Percentiles rank a stretch among this genome's conserved stretches.
phyloP scores from a whole-genome alignment of 1,284 basidiomycete species.

The Amylostereum chailletii region DNA sequence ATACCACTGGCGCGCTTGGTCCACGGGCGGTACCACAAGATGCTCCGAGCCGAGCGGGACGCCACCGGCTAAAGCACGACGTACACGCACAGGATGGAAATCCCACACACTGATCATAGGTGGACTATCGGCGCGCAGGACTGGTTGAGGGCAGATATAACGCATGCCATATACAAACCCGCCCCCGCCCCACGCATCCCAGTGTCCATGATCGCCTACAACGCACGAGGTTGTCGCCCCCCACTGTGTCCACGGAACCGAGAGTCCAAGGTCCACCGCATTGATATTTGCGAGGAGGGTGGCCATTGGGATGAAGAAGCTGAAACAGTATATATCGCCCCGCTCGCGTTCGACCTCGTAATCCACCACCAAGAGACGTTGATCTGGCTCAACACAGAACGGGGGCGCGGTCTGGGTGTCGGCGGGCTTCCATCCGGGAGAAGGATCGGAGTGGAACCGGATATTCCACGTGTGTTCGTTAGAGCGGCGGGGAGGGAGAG shows the following conservation, averaged over 20 bases:
- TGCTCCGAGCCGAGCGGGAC: not conserved
- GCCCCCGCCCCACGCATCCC: not conserved
- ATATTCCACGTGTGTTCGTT: not conserved
- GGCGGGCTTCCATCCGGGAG: not conserved
- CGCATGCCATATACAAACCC: slow-evolving; percentile 1
- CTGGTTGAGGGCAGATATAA: not conserved
- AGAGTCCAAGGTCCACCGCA: not conserved
- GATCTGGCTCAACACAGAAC: not conserved
- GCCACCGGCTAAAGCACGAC: not conserved
- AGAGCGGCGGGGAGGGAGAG: not conserved
- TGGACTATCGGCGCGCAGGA: not conserved
- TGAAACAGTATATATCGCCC: not conserved
- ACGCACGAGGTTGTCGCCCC: not conserved
- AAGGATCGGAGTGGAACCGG: not conserved
- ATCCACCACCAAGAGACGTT: not conserved
- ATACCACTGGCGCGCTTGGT: not conserved
- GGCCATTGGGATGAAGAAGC: not conserved
- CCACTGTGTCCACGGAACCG: not conserved
- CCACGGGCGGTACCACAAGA: not conserved
- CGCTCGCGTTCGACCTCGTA: not conserved
- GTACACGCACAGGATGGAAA: not conserved
- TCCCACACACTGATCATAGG: not conserved
- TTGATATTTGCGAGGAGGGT: not conserved
- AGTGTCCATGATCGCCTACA: not conserved
- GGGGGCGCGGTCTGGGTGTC: not conserved